These are phyloP conservation scores for Skeletonema marinoi DNA, from an alignment of 108 stramenopile genomes.

Conservation along the genomic window DNA sequence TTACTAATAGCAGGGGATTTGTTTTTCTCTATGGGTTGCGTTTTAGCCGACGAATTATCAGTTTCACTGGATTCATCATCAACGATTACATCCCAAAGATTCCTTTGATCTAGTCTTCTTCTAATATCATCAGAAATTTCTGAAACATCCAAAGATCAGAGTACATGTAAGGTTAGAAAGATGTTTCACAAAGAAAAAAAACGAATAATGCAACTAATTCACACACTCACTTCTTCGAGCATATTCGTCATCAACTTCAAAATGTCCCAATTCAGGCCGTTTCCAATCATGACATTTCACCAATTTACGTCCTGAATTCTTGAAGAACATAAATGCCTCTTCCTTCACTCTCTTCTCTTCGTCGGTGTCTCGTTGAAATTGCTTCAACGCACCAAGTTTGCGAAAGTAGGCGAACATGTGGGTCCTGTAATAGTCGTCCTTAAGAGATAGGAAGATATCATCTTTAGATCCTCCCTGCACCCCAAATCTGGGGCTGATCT, in stretches of 20 bases:
- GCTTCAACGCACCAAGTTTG: not conserved
- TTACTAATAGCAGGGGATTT: not conserved
- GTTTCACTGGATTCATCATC: not conserved
- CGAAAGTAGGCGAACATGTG: not conserved
- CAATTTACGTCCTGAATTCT: not conserved
- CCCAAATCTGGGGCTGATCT: too few species aligned
- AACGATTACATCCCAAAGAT: not conserved
- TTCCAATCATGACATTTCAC: conserved; percentile 2
- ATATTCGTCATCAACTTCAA: not conserved
- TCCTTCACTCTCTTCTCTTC: not conserved
- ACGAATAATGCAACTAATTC: not conserved
- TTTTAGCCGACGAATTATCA: not conserved
- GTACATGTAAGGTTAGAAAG: not conserved
- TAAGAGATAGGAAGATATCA: not conserved
- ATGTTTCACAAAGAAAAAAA: not conserved
- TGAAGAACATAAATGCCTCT: not conserved
- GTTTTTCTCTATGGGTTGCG: not conserved
- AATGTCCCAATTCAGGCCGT: not conserved
- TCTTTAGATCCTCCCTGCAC: not conserved
- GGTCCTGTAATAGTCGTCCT: not conserved
- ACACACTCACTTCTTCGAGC: not conserved
- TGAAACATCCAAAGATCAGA: not conserved
- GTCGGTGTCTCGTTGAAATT: not conserved
- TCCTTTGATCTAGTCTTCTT: not conserved
- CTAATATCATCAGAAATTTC: not conserved